phyloP scores from a whole-genome alignment of 2,329 filamentous ascomycete species.

The Sphaerostilbella broomeana region DNA sequence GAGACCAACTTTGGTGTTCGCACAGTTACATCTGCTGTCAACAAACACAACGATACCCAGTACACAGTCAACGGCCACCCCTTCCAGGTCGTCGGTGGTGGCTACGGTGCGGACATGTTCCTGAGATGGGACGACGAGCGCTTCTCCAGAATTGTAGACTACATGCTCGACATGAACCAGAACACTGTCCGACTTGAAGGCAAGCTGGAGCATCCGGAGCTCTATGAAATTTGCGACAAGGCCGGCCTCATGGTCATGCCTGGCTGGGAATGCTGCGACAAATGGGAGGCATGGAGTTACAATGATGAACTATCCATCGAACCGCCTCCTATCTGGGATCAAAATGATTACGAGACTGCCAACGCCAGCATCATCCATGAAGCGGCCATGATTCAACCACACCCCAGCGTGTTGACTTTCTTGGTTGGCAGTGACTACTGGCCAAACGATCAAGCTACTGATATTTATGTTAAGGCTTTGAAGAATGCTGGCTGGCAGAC shows the following conservation, averaged over 20 bases:
- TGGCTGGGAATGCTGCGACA: constrained; percentile 62
- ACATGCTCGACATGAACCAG: constrained; percentile 53
- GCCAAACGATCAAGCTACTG: constrained; percentile 51
- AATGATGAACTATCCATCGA: constrained; percentile 44
- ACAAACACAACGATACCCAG: constrained; percentile 45
- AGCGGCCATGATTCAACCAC: constrained; percentile 51
- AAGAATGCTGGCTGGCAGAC: constrained; percentile 46
- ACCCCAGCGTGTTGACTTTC: constrained; percentile 53
- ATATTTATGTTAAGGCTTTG: constrained; percentile 46
- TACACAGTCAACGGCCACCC: constrained; percentile 51
- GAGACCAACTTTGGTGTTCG: constrained; percentile 24
- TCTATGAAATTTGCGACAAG: constrained; percentile 53
- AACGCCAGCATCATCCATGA: constrained; percentile 53
- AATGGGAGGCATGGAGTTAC: constrained; percentile 60
- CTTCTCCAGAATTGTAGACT: constrained; percentile 42
- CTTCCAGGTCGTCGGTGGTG: constrained; percentile 55
- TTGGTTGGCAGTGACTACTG: constrained; percentile 58
- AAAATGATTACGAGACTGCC: constrained; percentile 49
- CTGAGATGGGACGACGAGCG: constrained; percentile 47
- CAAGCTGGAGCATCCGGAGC: constrained; percentile 55
- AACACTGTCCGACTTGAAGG: constrained; percentile 60
- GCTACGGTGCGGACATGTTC: constrained; percentile 57
- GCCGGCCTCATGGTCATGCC: constrained; percentile 56
- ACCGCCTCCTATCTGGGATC: constrained; percentile 37
- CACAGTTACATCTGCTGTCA: constrained; percentile 42